Evolutionary conservation across 805 yeast species (phyloP).

Genomic region (Danielozyma ontarioensis): DNA sequence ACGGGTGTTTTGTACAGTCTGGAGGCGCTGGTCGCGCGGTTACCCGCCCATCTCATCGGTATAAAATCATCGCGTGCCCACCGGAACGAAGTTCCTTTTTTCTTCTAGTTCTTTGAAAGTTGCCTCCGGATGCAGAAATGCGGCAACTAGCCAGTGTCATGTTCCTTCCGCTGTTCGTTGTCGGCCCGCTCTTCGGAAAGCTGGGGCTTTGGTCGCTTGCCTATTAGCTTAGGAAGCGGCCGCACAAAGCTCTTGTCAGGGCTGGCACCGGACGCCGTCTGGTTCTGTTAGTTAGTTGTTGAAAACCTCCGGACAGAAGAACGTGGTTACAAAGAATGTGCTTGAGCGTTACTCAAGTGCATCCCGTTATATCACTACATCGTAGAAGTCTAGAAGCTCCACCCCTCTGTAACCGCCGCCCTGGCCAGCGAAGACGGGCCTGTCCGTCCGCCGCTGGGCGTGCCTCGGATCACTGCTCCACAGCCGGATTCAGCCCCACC

Average conservation of each 20-base stretch:
- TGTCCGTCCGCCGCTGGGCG: too few species aligned
- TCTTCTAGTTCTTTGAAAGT: conserved; percentile 28
- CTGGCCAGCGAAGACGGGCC: too few species aligned
- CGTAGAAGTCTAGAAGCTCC: background rate
- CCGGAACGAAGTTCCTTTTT: conserved; percentile 1
- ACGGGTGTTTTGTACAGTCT: too few species aligned
- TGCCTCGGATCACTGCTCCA: too few species aligned
- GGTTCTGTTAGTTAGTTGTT: conserved; percentile 20
- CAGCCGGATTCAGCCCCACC: too few species aligned
- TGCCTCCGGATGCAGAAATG: conserved; percentile 32
- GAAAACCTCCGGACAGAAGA: conserved; percentile 33
- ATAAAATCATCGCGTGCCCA: conserved; percentile 3
- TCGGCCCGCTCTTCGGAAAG: conserved; percentile 19
- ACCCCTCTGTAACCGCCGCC: background rate
- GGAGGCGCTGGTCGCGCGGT: conserved; percentile 3
- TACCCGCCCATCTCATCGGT: conserved; percentile 12
- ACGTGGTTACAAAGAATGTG: conserved; percentile 39
- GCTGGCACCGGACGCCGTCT: too few species aligned
- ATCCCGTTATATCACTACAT: conserved; percentile 45
- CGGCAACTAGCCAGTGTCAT: conserved; percentile 24
- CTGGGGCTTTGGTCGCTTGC: conserved; percentile 21
- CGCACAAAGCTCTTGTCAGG: too few species aligned
- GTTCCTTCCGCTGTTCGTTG: conserved; percentile 3
- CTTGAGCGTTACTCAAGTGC: conserved; percentile 29
- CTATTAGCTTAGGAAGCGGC: conserved; percentile 40